These are phyloP conservation scores for Rhizopus arrhizus DNA, from an alignment of 371 early-diverging fungal species.

Conservation along the genomic window DNA sequence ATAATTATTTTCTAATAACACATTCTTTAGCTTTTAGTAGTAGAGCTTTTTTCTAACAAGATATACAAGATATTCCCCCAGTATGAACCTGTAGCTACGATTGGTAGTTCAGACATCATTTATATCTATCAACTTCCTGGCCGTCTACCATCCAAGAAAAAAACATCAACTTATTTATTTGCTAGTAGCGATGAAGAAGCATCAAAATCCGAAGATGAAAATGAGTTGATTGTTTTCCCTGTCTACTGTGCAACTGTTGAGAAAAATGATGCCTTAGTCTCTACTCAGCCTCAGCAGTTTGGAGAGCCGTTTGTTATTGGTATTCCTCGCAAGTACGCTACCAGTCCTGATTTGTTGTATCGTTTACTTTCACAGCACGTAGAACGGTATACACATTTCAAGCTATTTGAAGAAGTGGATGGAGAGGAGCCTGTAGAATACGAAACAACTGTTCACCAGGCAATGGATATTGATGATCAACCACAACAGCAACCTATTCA, in stretches of 20 bases:
- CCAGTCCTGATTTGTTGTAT: constrained; percentile 29
- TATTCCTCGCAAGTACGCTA: constrained; percentile 37
- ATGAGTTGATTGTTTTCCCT: constrained; percentile 42
- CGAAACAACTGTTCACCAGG: constrained; percentile 3
- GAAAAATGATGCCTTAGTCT: constrained; percentile 10
- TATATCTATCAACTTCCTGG: constrained; percentile 69
- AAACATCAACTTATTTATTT: constrained; percentile 7
- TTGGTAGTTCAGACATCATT: constrained; percentile 64
- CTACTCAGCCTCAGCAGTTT: constrained; percentile 26
- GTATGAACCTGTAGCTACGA: constrained; percentile 61
- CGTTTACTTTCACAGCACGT: constrained; percentile 36
- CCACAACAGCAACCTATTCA: constrained; percentile 36
- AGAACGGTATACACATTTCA: constrained; percentile 42
- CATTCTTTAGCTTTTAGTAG: constrained; percentile 51
- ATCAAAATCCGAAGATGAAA: constrained; percentile 19
- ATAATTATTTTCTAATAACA: not conserved
- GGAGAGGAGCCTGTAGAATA: constrained; percentile 10
- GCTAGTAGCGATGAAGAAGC: constrained; percentile 11
- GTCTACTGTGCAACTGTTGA: constrained; percentile 41
- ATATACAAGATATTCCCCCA: constrained; percentile 70
- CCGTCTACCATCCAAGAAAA: constrained; percentile 25
- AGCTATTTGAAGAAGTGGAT: constrained; percentile 47
- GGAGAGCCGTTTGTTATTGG: constrained; percentile 47
- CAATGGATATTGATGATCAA: constrained; percentile 20
- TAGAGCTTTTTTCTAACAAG: constrained; percentile 63